Evolutionary conservation across 139 green algal species (phyloP), one percentile per base, ranked within the genome.

Genomic region (Haematococcus sp.): DNA sequence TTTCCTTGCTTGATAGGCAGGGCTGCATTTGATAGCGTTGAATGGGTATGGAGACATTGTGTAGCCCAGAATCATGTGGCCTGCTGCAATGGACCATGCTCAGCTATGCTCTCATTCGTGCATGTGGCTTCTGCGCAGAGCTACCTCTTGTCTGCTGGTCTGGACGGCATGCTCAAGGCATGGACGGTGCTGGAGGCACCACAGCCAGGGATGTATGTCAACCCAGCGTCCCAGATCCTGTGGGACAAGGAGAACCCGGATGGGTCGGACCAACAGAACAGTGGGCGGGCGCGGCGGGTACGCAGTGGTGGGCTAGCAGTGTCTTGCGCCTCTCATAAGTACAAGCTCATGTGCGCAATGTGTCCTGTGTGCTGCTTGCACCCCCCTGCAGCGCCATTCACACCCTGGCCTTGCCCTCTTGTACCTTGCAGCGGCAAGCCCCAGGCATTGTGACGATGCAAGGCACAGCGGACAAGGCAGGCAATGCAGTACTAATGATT

Each of bases 161-260:
- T 73, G 20, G 80, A 86, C 55, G 71, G 74, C n/a, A 60, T 43
- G 13, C 66, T 86, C 31, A 82, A 82, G 72, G 74, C 75, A 32
- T 86, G 80, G 80, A 61, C 77, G 60, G 32, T 86, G 15, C 1
- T 59, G 22, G 67, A 64, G 33, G 35, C 46, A 19, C 75, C 75
- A 23, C 49, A 63, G 61, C 75, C 80, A 0, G 68, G 64, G 19
- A 68, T 65, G 20, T 68, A 82, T 20, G 25, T 85, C 22, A 76
- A 80, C 49, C 58, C 71, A 5, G 59, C 79, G 35, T 58, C 80
- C 58, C 1, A 52, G n/a, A 76, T 69, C 43, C 23, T 52, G 20
- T 76, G 72, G 28, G 49, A 60, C 32, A 81, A 76, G 44, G 75
- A 75, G 1, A 49, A 52, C 20, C 27, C 64, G 35, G 75, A 79